Evolutionary conservation across 768 basidiomycete species (phyloP).

Genomic region (Tylopilus plumbeoviolaceoides): DNA sequence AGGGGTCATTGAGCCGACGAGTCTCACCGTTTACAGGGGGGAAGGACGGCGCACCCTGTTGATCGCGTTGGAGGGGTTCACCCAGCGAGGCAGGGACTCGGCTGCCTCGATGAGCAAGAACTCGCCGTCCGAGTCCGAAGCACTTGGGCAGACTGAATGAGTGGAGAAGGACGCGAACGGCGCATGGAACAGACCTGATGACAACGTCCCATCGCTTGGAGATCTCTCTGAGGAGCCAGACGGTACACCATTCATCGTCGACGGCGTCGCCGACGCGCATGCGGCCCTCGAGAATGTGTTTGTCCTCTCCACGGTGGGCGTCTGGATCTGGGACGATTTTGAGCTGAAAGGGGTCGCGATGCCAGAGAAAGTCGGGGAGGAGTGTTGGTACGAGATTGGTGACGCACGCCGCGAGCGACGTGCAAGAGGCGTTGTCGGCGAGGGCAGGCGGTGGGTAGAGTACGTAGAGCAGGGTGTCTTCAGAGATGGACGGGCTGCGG

Average conservation of each 20-base stretch:
- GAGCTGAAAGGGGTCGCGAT: conserved; percentile 78
- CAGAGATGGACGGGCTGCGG: conserved; percentile 70
- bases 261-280: conserved; percentile 94
- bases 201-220: conserved; percentile 75
- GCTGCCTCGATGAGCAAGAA: conserved; percentile 97
- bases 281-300: conserved; percentile 70
- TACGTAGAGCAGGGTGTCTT: conserved; percentile 79
- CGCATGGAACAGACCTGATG: conserved; percentile 56
- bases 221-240: conserved; percentile 83
- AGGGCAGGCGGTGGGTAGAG: conserved; percentile 57
- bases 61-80: conserved; percentile 84
- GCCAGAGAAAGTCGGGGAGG: conserved; percentile 71
- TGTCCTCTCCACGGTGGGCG: conserved; percentile 22
- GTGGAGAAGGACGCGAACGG: not conserved
- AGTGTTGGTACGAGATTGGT: conserved; percentile 48
- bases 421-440: conserved; percentile 56
- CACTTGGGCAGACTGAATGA: conserved; percentile 20
- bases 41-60: conserved; percentile 73
- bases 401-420: conserved; percentile 68
- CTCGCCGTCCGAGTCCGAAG: conserved; percentile 90
- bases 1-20: conserved; percentile 27
- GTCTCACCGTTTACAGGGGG: conserved; percentile 28
- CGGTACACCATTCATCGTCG: conserved; percentile 97
- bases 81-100: conserved; percentile 83
- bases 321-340: conserved; percentile 55